Conservation (phyloP, 2,329 filamentous ascomycete species). For the Chalaropsis thielavioides region DNA sequence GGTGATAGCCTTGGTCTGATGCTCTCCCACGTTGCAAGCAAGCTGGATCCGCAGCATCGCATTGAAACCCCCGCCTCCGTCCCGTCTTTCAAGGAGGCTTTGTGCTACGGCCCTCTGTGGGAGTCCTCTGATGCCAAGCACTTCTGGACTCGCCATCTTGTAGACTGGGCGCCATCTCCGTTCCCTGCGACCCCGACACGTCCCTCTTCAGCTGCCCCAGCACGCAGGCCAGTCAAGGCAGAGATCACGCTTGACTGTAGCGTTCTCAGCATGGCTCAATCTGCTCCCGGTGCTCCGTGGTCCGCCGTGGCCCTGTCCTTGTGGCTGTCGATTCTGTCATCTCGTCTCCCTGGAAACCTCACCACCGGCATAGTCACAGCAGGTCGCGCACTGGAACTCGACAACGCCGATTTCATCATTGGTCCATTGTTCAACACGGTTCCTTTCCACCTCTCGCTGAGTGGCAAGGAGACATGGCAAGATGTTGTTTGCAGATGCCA, state of each 20-base stretch:
- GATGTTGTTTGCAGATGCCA: conserved; percentile 52
- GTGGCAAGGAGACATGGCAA: conserved; percentile 35
- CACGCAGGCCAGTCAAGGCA: neutral
- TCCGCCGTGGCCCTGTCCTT: conserved; percentile 64
- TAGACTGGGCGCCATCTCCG: conserved; percentile 21
- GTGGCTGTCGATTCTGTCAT: conserved; percentile 52
- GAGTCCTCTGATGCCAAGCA: conserved; percentile 27
- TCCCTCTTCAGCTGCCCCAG: conserved; percentile 9
- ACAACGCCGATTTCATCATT: conserved; percentile 50
- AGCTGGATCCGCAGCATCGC: neutral
- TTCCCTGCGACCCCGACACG: conserved; percentile 8
- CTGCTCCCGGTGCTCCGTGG: conserved; percentile 54
- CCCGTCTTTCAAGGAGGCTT: conserved; percentile 44
- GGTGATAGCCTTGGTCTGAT: conserved; percentile 62
- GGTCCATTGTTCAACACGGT: conserved; percentile 87
- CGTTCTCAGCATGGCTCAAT: conserved; percentile 39
- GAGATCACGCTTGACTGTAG: conserved; percentile 26
- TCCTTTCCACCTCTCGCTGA: conserved; percentile 43
- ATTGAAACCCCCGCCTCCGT: neutral
- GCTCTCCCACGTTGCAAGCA: conserved; percentile 27
- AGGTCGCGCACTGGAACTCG: conserved; percentile 57
- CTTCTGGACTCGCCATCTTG: conserved; percentile 56
- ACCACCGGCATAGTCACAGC: conserved; percentile 65
- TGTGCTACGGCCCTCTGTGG: conserved; percentile 55
- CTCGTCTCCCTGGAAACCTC: conserved; percentile 29